Evolutionary conservation across 768 basidiomycete genomes (phyloP).

Genomic region (Leccinum truebloodii): DNA sequence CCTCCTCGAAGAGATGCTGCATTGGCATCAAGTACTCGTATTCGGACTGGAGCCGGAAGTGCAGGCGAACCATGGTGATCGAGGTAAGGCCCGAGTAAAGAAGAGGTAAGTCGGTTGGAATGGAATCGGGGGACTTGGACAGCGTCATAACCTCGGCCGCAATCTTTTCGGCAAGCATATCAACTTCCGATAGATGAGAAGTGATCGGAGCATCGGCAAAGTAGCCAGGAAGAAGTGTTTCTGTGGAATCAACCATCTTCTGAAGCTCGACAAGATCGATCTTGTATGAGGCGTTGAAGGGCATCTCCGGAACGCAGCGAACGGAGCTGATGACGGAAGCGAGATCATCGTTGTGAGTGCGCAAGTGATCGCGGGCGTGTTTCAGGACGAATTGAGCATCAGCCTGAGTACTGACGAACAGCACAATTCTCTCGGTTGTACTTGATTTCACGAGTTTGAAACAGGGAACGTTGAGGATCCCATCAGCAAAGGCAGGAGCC

Average conservation of each 20-base stretch:
- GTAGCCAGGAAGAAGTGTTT: conserved; percentile 5
- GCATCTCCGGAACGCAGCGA: conserved; percentile 16
- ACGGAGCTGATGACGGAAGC: conserved; percentile 12
- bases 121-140: conserved; percentile 25
- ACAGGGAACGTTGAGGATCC: conserved; percentile 5
- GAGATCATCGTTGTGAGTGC: conserved; percentile 7
- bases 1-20: conserved; percentile 32
- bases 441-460: conserved; percentile 19
- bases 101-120: conserved; percentile 34
- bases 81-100: conserved; percentile 34
- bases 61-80: conserved; percentile 31
- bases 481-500: conserved; percentile 15
- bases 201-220: conserved; percentile 10
- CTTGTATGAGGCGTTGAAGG: conserved; percentile 20
- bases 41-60: conserved; percentile 36
- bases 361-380: conserved; percentile 16
- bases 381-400: conserved; percentile 14
- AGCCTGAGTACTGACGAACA: conserved; percentile 8
- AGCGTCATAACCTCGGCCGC: conserved; percentile 33
- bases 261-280: conserved; percentile 16
- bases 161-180: conserved; percentile 35
- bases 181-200: conserved; percentile 16
- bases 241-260: conserved; percentile 12
- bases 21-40: conserved; percentile 32
- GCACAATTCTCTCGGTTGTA: conserved; percentile 6